A percentile compares a stretch with the other conserved stretches of the same genome.
Conservation (phyloP, 768 basidiomycete genomes). For the Saitozyma podzolica region DNA sequence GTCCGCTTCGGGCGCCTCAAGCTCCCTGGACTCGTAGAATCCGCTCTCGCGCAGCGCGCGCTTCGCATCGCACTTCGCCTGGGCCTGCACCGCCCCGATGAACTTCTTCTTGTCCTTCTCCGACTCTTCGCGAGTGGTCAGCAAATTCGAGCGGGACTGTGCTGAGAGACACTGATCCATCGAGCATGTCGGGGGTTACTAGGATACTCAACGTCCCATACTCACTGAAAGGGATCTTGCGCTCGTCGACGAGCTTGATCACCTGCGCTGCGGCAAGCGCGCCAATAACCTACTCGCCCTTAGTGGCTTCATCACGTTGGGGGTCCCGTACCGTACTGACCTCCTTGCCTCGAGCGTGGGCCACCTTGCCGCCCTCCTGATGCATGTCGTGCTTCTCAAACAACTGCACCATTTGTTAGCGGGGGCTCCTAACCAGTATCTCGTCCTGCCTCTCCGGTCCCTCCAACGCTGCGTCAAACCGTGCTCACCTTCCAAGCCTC, state of each 20-base stretch:
- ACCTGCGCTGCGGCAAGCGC: conserved; percentile 35
- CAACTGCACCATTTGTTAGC: conserved; percentile 3
- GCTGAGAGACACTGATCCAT: no score
- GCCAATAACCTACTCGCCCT: conserved; percentile 29
- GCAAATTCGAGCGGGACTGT: no score
- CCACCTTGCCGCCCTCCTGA: conserved; percentile 16
- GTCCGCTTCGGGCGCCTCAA: conserved; percentile 36
- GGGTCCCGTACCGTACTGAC: neutral
- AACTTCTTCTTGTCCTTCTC: conserved; percentile 32
- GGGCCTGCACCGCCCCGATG: conserved; percentile 25
- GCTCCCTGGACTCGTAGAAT: conserved; percentile 26
- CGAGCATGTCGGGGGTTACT: no score
- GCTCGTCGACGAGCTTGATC: conserved; percentile 39
- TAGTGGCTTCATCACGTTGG: neutral
- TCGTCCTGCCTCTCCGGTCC: no score
- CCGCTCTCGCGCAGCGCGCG: conserved; percentile 41
- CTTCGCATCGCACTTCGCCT: conserved; percentile 33
- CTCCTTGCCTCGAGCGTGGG: conserved; percentile 18
- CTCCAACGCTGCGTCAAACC: neutral
- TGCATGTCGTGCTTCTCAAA: conserved; percentile 39
- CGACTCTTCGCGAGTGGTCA: neutral
- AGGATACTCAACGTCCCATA: conserved; percentile 2
- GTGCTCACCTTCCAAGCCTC: conserved; percentile 32
- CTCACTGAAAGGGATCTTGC: conserved; percentile 43
- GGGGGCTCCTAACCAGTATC: neutral